Percentiles rank a stretch among this genome's conserved stretches.
Evolutionary conservation across 805 yeast species (phyloP).

Genomic region (Metschnikowia dekortorum): DNA sequence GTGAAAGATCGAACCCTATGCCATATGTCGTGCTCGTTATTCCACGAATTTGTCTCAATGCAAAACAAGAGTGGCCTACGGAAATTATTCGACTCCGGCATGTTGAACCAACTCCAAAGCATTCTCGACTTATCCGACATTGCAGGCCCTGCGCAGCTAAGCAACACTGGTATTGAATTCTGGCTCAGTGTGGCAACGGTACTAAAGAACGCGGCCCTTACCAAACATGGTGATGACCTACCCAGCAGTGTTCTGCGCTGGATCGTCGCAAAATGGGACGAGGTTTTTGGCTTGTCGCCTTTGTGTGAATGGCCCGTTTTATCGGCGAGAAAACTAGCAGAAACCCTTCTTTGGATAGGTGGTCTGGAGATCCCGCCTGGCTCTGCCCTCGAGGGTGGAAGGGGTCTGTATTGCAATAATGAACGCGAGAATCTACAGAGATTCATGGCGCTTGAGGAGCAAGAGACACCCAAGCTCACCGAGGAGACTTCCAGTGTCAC

Average conservation of each 20-base stretch:
- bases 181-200: conserved; percentile 27
- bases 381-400: not conserved
- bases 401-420: not conserved
- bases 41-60: conserved; percentile 13
- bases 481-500: not conserved
- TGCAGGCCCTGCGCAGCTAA: conserved; percentile 49
- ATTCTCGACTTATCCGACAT: conserved; percentile 52
- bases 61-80: conserved; percentile 10
- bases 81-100: conserved; percentile 32
- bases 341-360: not conserved
- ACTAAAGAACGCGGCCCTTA: conserved; percentile 30
- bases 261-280: conserved; percentile 46
- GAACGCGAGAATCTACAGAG: conserved; percentile 9
- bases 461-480: not conserved
- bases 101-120: conserved; percentile 45
- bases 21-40: conserved; percentile 29
- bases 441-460: conserved; percentile 4
- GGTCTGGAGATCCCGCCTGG: not conserved
- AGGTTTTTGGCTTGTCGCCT: not conserved
- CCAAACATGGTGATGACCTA: conserved; percentile 21
- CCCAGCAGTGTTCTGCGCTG: conserved; percentile 41
- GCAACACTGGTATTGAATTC: not conserved
- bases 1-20: conserved; percentile 27
- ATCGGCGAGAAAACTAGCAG: not conserved
- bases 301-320: not conserved